phyloP scores from a whole-genome alignment of 2,329 filamentous ascomycete genomes.

The Hypomyces rosellus region DNA sequence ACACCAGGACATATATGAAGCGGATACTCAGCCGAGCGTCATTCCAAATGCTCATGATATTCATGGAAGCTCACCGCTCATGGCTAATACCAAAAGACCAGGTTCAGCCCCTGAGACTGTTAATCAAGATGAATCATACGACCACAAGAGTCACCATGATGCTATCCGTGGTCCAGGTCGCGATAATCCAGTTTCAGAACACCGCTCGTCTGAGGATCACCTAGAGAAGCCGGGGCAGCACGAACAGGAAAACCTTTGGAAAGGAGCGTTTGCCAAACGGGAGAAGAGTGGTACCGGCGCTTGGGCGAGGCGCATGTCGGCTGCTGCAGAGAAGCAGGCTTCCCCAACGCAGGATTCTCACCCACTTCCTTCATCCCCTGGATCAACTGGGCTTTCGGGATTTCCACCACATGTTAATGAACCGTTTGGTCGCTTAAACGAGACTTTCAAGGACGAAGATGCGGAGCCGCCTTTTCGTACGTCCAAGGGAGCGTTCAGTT shows the following conservation, averaged over 20 bases:
- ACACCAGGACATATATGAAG: not conserved
- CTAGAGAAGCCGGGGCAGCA: no score
- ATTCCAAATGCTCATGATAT: constrained; percentile 2
- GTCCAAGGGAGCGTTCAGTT: not conserved
- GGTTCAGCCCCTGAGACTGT: not conserved
- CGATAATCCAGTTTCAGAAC: no score
- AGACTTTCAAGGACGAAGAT: not conserved
- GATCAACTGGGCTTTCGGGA: not conserved
- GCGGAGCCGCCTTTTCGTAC: not conserved
- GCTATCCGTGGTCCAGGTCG: not conserved
- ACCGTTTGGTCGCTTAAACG: not conserved
- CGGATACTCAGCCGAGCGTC: constrained; percentile 5
- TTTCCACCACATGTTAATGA: not conserved
- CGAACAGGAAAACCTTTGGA: not conserved
- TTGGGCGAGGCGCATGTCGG: not conserved
- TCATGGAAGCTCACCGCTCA: constrained; percentile 5
- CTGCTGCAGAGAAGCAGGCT: not conserved
- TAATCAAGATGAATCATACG: not conserved
- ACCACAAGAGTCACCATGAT: not conserved
- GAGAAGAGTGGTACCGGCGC: not conserved
- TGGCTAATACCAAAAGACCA: not conserved
- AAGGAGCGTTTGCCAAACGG: constrained; percentile 2
- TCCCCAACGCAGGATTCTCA: not conserved
- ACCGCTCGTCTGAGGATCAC: no score
- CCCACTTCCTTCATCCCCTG: not conserved